Conservation (phyloP, 352 stramenopile genomes). For the Salisapilia sapeloensis region DNA sequence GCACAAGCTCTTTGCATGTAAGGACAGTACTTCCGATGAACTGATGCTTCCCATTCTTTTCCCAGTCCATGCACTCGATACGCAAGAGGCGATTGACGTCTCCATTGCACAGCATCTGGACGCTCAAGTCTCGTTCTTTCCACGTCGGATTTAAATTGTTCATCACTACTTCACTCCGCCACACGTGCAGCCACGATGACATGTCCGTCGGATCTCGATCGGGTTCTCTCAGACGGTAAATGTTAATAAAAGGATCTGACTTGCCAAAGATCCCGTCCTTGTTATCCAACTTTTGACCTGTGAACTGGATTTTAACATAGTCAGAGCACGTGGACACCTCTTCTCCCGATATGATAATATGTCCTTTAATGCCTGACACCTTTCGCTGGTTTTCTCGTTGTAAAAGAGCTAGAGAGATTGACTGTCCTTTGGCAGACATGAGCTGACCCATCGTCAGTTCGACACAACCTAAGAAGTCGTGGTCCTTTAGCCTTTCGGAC, state of each 20-base stretch:
- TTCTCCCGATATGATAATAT: constrained; percentile 50
- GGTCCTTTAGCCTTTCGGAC: constrained; percentile 31
- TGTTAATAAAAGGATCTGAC: constrained; percentile 59
- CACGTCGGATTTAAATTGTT: constrained; percentile 53
- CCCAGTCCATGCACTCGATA: constrained; percentile 67
- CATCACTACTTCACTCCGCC: constrained; percentile 44
- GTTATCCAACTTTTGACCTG: constrained; percentile 47
- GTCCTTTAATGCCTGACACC: constrained; percentile 24
- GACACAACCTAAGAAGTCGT: constrained; percentile 62
- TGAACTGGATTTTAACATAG: constrained; percentile 41
- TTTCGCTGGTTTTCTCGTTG: constrained; percentile 22
- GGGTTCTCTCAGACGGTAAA: constrained; percentile 39
- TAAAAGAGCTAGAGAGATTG: constrained; percentile 30
- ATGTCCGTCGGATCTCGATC: constrained; percentile 13
- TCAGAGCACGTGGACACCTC: constrained; percentile 50
- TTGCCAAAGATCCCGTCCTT: constrained; percentile 67
- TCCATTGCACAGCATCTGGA: constrained; percentile 57
- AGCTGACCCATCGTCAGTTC: constrained; percentile 65
- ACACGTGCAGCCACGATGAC: constrained; percentile 44
- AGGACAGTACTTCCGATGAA: constrained; percentile 39
- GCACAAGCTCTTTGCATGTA: constrained; percentile 33
- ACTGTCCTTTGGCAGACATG: constrained; percentile 45
- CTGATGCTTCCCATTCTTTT: constrained; percentile 46
- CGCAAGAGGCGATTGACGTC: constrained; percentile 32
- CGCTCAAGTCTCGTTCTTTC: constrained; percentile 27